Conservation (phyloP, 148 eudicot species). For the Fallopia convolvulus region DNA sequence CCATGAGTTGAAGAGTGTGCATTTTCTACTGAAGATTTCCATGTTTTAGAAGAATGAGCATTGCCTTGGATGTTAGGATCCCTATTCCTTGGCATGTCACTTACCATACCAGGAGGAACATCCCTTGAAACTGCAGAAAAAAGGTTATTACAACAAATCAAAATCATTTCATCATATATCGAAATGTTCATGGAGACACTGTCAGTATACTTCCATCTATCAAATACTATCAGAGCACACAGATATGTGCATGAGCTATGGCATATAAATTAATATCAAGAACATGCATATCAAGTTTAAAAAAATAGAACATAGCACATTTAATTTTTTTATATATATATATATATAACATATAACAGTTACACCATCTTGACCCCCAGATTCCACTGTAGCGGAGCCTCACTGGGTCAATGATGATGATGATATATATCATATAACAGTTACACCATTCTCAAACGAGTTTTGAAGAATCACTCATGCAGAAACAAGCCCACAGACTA, state of each 20-base stretch:
- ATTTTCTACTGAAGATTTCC: constrained; percentile 40
- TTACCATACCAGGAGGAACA: constrained; percentile 24
- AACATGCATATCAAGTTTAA: background rate
- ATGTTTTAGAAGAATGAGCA: constrained; percentile 34
- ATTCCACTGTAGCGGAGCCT: no score
- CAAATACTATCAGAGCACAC: background rate
- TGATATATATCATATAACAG: no score
- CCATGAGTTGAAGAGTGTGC: constrained; percentile 27
- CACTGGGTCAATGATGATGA: no score
- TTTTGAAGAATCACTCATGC: background rate
- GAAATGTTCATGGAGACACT: background rate
- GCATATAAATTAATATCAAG: background rate
- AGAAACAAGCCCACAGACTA: background rate
- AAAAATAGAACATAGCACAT: no score
- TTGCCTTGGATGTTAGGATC: constrained; percentile 37
- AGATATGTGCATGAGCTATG: background rate
- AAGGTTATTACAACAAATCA: background rate
- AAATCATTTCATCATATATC: background rate
- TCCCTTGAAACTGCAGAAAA: constrained; percentile 36
- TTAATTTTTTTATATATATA: no score
- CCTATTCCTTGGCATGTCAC: constrained; percentile 29
- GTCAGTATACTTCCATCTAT: background rate
- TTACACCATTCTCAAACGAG: background rate
- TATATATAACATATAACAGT: background rate
- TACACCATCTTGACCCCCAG: no score